Percentiles rank a stretch among this genome's conserved stretches.
Conservation (phyloP, 2,329 filamentous ascomycete species). For the Mariannaea sp. region DNA sequence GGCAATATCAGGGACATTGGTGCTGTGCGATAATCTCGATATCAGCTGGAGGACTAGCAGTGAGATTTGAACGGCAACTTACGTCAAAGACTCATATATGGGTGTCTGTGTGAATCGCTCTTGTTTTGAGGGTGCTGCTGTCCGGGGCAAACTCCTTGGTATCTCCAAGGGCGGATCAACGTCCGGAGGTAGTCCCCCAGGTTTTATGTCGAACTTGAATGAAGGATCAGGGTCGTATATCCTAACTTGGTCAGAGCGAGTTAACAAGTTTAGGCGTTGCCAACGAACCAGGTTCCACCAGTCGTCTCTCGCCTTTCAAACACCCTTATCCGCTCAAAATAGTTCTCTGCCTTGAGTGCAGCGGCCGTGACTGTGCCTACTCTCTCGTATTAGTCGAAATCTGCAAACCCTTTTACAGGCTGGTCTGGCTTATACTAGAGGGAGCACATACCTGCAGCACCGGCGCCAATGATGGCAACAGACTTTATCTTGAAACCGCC, state of each 20-base stretch:
- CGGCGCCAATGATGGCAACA: slow-evolving; percentile 30
- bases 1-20: slow-evolving; percentile 61
- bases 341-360: slow-evolving; percentile 51
- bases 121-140: slow-evolving; percentile 47
- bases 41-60: background rate
- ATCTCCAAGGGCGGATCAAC: slow-evolving; percentile 52
- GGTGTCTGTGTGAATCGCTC: slow-evolving; percentile 55
- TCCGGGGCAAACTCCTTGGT: slow-evolving; percentile 48
- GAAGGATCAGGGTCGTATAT: slow-evolving; percentile 53
- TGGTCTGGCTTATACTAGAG: too few relatives aligned
- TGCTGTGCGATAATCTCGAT: slow-evolving; percentile 38
- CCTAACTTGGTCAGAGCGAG: slow-evolving; percentile 43
- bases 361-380: slow-evolving; percentile 54
- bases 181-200: slow-evolving; percentile 49
- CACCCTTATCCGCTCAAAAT: slow-evolving; percentile 48
- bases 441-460: slow-evolving; percentile 31
- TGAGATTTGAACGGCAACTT: slow-evolving; percentile 24
- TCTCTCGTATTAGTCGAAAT: background rate
- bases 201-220: slow-evolving; percentile 42
- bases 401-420: background rate
- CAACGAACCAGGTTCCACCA: slow-evolving; percentile 51
- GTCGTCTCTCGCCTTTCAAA: slow-evolving; percentile 50
- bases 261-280: background rate
- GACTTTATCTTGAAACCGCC: slow-evolving; percentile 25
- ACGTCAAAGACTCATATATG: slow-evolving; percentile 58